phyloP scores from a whole-genome alignment of 176 grass and related monocot genomes.

The Oryza nivara region DNA sequence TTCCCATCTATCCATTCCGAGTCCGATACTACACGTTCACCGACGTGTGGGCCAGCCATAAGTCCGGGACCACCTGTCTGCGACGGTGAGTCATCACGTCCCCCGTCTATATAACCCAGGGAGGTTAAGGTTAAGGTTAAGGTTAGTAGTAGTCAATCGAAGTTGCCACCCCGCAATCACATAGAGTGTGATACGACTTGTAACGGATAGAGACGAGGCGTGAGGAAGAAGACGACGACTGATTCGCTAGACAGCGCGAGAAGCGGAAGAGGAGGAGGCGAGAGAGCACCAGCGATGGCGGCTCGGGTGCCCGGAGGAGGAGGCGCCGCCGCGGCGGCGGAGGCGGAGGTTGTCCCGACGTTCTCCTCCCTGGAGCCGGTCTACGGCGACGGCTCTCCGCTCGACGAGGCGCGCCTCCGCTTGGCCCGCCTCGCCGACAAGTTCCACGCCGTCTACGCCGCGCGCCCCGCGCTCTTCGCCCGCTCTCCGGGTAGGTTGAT shows the following conservation, averaged over 20 bases:
- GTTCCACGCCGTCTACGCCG: conserved; percentile 63
- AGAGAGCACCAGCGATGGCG: conserved; percentile 22
- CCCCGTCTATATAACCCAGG: neutral
- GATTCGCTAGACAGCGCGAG: neutral
- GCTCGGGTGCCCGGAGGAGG: neutral
- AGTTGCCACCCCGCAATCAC: neutral
- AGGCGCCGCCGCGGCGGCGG: neutral
- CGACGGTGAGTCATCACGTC: neutral
- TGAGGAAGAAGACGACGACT: conserved; percentile 17
- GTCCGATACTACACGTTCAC: no score
- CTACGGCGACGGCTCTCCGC: conserved; percentile 66
- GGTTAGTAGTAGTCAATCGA: neutral
- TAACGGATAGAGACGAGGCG: conserved; percentile 26
- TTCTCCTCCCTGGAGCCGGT: conserved; percentile 72
- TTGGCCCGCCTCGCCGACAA: conserved; percentile 68
- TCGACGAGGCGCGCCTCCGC: conserved; percentile 85
- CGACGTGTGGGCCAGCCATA: neutral
- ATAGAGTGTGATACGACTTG: neutral
- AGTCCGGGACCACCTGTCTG: neutral
- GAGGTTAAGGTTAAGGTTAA: no score
- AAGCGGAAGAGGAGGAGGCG: neutral
- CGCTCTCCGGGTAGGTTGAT: conserved; percentile 70
- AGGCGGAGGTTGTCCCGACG: conserved; percentile 60
- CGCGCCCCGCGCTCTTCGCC: conserved; percentile 66
- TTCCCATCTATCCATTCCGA: no score